Evolutionary conservation across 345 rosid species (phyloP), one percentile per base, ranked within the genome.

Genomic region (Cardiospermum halicacabum): DNA sequence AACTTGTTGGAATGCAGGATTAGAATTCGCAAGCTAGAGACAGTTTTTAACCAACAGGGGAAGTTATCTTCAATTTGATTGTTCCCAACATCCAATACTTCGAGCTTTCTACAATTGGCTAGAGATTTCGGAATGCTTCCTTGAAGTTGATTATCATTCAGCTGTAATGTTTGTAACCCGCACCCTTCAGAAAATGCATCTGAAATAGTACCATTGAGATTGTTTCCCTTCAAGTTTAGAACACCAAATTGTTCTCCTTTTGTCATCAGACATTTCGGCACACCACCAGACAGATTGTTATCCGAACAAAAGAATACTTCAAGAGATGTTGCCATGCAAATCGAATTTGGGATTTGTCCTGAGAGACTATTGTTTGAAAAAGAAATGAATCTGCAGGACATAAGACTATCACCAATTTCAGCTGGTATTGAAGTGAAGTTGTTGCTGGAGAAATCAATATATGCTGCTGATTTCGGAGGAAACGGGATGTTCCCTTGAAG

Each of bases 21-120:
- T 3, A 79, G 81, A 25, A 75, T 77, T 2, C 60, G 67, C 58
- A 84, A 69, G 53, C 58, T 77, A 2, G 78, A 64, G 10, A 69
- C 28, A n/a, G 4, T 55, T 27, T 69, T 51, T 63, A 81, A 40
- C 40, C 47, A 64, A 31, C 81, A 75, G 27, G 89, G 89, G 65
- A 78, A 81, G 3, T 0, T 31, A 40, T 70, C 82, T 0, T 54
- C 40, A 1, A 81, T 50, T 9, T 39, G 39, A 32, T 81, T 84
- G 51, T 77, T 69, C 37, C 81, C 79, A 0, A 84, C 36, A 68
- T 78, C 72, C 39, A 84, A 57, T 22, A 82, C 73, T 64, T 82
- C 82, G 30, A 80, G 18, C 30, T 0, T 21, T 3, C 12, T 27
- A 66, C 84, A 82, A 4, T 76, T 55, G 18, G 16, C 65, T 24